Evolutionary conservation across 2,329 filamentous ascomycete species (phyloP).

Genomic region (Onygenales sp.): DNA sequence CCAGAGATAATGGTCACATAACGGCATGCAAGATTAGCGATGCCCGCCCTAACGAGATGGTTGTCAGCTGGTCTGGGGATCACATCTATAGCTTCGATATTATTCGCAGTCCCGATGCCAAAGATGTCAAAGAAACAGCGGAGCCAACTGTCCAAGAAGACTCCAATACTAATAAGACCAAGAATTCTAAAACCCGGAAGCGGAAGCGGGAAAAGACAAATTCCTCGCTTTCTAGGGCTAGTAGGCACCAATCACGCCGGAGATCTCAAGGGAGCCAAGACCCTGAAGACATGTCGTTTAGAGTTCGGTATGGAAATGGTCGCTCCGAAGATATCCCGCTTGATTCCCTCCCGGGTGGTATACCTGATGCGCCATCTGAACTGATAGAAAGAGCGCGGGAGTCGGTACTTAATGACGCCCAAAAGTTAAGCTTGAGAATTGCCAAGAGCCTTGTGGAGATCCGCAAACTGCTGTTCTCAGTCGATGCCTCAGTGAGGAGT

Average conservation of each 20-base stretch:
- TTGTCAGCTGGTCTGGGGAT: constrained; percentile 60
- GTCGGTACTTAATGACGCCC: constrained; percentile 41
- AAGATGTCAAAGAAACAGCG: constrained; percentile 28
- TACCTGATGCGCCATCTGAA: constrained; percentile 20
- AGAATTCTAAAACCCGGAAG: constrained; percentile 39
- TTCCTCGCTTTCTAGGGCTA: constrained; percentile 33
- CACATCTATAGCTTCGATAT: constrained; percentile 60
- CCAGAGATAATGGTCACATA: constrained; percentile 52
- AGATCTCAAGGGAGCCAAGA: constrained; percentile 33
- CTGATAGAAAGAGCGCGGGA: constrained; percentile 33
- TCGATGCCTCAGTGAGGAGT: constrained; percentile 29
- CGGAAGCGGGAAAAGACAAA: constrained; percentile 46
- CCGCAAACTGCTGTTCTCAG: constrained; percentile 46
- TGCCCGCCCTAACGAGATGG: constrained; percentile 56
- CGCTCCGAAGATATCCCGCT: constrained; percentile 51
- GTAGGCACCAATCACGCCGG: constrained; percentile 39
- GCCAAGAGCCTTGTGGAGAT: constrained; percentile 47
- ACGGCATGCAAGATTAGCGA: constrained; percentile 64
- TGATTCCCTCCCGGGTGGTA: constrained; percentile 19
- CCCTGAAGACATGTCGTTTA: constrained; percentile 39
- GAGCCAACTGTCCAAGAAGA: constrained; percentile 18
- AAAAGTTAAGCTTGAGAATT: constrained; percentile 46
- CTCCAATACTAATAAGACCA: constrained; percentile 20
- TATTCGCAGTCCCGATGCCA: constrained; percentile 47
- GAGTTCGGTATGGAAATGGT: constrained; percentile 51